Conservation (phyloP, 2,329 filamentous ascomycete species). For the Trichoderma atrobrunneum region DNA sequence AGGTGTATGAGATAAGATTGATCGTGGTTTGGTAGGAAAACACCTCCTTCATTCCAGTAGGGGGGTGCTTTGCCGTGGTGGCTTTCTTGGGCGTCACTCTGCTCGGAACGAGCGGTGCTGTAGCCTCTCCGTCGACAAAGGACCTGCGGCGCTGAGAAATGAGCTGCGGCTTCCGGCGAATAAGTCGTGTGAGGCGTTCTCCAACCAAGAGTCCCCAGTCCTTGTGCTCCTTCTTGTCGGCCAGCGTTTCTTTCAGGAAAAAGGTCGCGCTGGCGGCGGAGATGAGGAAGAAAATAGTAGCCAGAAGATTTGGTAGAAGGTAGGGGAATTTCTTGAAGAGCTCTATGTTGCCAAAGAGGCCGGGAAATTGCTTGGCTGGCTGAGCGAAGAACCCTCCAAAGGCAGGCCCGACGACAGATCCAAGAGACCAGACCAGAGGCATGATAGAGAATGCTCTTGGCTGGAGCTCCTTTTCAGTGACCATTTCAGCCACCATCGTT, state of each 20-base stretch:
- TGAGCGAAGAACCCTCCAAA: conserved; percentile 85
- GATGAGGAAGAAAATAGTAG: conserved; percentile 71
- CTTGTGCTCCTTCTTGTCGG: conserved; percentile 60
- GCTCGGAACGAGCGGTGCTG: conserved; percentile 25
- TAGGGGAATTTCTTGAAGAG: conserved; percentile 80
- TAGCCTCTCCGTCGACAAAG: conserved; percentile 55
- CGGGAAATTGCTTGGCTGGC: conserved; percentile 71
- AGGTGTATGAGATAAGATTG: conserved; percentile 73
- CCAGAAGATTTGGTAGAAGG: conserved; percentile 76
- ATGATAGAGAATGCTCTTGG: conserved; percentile 89
- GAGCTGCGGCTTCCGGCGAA: conserved; percentile 27
- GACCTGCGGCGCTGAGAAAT: conserved; percentile 42
- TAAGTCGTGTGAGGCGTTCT: conserved; percentile 54
- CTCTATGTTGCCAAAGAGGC: conserved; percentile 61
- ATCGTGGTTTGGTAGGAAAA: conserved; percentile 72
- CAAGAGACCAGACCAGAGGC: conserved; percentile 86
- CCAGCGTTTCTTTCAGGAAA: conserved; percentile 84
- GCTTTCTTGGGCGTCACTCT: conserved; percentile 19
- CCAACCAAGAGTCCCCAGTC: conserved; percentile 79
- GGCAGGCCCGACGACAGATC: conserved; percentile 81
- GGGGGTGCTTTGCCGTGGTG: conserved; percentile 24
- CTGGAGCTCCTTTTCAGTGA: conserved; percentile 81
- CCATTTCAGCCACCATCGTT: conserved; percentile 90
- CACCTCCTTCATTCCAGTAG: conserved; percentile 57
- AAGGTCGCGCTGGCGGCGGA: conserved; percentile 71